Conservation (phyloP, 805 yeast species). For the Yarrowia deformans region DNA sequence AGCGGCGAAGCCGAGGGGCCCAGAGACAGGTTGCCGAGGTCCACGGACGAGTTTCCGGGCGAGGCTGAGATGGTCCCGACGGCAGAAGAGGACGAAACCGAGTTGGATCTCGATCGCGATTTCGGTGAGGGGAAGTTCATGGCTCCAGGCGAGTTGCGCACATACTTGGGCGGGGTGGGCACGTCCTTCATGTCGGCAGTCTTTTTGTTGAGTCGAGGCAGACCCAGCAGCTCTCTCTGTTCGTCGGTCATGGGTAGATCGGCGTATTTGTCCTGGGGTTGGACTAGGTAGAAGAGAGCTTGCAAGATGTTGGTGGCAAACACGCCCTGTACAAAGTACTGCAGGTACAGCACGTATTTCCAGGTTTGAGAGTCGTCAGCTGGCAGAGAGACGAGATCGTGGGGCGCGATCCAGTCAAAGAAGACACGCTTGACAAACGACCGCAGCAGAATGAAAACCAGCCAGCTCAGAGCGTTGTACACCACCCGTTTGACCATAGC, state of each 20-base stretch:
- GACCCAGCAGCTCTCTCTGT: conserved; percentile 47
- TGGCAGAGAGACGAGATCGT: neutral
- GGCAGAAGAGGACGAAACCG: neutral
- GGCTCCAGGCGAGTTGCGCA: conserved; percentile 24
- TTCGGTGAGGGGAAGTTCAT: conserved; percentile 16
- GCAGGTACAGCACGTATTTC: neutral
- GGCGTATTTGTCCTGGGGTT: conserved; percentile 44
- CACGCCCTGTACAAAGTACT: conserved; percentile 41
- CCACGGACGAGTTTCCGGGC: conserved; percentile 40
- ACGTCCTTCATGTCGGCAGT: conserved; percentile 7
- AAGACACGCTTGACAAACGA: conserved; percentile 59
- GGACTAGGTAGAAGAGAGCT: conserved; percentile 38
- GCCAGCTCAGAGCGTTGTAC: conserved; percentile 60
- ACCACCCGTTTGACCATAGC: conserved; percentile 19
- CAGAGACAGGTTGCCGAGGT: conserved; percentile 23
- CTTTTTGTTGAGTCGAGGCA: conserved; percentile 45
- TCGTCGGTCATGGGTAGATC: conserved; percentile 46
- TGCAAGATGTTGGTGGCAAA: conserved; percentile 43
- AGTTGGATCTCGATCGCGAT: conserved; percentile 15
- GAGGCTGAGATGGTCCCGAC: conserved; percentile 38
- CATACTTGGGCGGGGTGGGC: conserved; percentile 45
- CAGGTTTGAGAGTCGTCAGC: conserved; percentile 9
- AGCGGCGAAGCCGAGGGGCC: conserved; percentile 18
- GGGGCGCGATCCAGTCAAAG: conserved; percentile 17
- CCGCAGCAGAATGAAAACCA: conserved; percentile 79